Evolutionary conservation across 2,329 filamentous ascomycete species (phyloP), one percentile per base, ranked within the genome.

Genomic region (Aspergillus pseudoterreus): DNA sequence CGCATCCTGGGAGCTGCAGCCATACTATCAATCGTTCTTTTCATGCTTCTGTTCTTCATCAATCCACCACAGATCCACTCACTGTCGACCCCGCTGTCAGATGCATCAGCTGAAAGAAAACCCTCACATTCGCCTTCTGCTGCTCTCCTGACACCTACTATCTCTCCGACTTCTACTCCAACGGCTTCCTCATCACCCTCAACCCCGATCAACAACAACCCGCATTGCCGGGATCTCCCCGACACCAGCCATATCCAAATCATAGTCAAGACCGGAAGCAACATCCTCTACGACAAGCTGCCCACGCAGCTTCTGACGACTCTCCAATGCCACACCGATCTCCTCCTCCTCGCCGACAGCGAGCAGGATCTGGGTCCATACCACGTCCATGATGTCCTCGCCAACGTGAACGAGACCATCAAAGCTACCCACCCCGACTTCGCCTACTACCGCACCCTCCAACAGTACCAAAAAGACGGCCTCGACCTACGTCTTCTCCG

Each of bases 251-350:
- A 74, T 55, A 70, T 80, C 32, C 66, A 79, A 24, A 67, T 83
- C 22, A 66, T 83, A 43, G 75, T 84, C 66, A 83, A 83, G 68
- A 83, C 81, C 3, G 80, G 81, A 33, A 79, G 80, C 2, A 79
- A 78, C 36, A 80, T 83, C 61, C 67, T 78, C 15, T 79, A 74
- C 52, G 69, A 75, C 27, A 77, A 75, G 43, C 64, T 84, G 2
- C 79, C 81, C 2, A 80, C 77, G 3, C 80, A 83, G 57, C 69
- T 83, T 19, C 67, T 81, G 59, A 82, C 81, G 5, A 73, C 73
- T 1, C 70, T 82, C 9, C 72, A 71, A 46, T 82, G 80, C 56
- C 77, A 58, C 15, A 55, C 65, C 3, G 66, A 85, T 57, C 79
- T 76, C 50, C 71, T 83, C 47, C 71, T 84, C 22, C 68, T 67